Base-by-base conservation (phyloP, 805 yeast species). In the Metschnikowia picachoensis region DNA sequence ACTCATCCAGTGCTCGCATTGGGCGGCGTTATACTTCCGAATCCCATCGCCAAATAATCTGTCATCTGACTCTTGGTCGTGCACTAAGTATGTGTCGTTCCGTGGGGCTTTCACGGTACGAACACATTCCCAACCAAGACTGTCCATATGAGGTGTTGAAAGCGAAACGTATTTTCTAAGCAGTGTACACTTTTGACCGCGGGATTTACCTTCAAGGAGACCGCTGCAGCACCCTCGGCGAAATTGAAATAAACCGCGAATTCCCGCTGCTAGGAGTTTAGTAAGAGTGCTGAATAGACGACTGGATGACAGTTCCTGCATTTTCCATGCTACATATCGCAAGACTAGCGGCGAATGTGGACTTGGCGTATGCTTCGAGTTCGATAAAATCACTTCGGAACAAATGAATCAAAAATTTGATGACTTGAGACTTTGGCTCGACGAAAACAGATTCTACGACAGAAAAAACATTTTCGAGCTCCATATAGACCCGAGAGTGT, bases 191-290 rank as follows among this genome's bases (percentile, higher is more conserved):
- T 1, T 65, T 77, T 64, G 87, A 82, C 53, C 67, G 80, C 48
- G 48, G 79, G 13, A 59, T 78, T 48, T 78, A 78, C 5, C 61
- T 79, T 35, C 84, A 79, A 47, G 67, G 72, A 33, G 86, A 85
- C 1, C 62, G 79, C 37, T 63, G 66, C 39, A 65, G 62, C 58
- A 67, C 64, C 29, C 60, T 65, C 30, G 50, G 58, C 14, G 74
- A 68, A 17, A 60, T 59, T 12, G 77, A 73, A 41, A 60, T 72
- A 17, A 57, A 60, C n/a, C 55, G 70, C 4, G 54, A 45, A 3
- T 67, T 55, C 48, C 79, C 74, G 0, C 42, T 52, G 34, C 48
- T 52, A 32, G 66, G 68, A 42, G 59, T 52, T 42, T 58, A 57
- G 4, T 48, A 48, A 25, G 73, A 67, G 47, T 38, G 55, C 8